Evolutionary conservation across 2,329 filamentous ascomycete genomes (phyloP).

Genomic region (Alternaria brassicae): DNA sequence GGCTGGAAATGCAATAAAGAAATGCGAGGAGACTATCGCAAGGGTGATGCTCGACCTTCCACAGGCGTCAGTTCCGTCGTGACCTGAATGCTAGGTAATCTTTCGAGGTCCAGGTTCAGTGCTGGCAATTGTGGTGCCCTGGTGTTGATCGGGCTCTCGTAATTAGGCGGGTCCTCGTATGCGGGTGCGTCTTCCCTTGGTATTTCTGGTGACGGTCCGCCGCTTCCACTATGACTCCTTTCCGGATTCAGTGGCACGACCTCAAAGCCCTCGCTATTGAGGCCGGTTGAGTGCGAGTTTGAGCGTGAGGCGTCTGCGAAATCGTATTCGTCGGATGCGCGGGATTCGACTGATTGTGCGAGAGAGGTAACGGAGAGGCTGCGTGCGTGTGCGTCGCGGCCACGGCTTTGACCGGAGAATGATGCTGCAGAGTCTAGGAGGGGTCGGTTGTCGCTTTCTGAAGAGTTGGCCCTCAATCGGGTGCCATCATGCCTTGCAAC

Average conservation of each 20-base stretch:
- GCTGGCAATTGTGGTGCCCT: constrained; percentile 46
- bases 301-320: constrained; percentile 36
- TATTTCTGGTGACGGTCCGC: constrained; percentile 33
- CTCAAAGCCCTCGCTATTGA: constrained; percentile 51
- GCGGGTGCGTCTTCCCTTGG: constrained; percentile 45
- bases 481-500: constrained; percentile 80
- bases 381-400: constrained; percentile 48
- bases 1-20: neutral
- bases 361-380: constrained; percentile 54
- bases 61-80: constrained; percentile 46
- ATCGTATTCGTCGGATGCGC: constrained; percentile 48
- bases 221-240: constrained; percentile 43
- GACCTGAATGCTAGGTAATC: constrained; percentile 55
- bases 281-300: constrained; percentile 25
- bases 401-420: constrained; percentile 54
- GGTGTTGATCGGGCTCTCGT: constrained; percentile 52
- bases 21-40: constrained; percentile 11
- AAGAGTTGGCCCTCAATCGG: constrained; percentile 73
- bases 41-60: constrained; percentile 19
- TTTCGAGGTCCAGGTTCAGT: constrained; percentile 50
- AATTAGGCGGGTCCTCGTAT: constrained; percentile 59
- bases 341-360: constrained; percentile 46
- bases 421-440: constrained; percentile 75
- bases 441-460: constrained; percentile 74
- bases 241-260: constrained; percentile 50